Evolutionary conservation across 495 filamentous ascomycete genomes (phyloP), one percentile per base, ranked within the genome.

Genomic region (Physcia stellaris): DNA sequence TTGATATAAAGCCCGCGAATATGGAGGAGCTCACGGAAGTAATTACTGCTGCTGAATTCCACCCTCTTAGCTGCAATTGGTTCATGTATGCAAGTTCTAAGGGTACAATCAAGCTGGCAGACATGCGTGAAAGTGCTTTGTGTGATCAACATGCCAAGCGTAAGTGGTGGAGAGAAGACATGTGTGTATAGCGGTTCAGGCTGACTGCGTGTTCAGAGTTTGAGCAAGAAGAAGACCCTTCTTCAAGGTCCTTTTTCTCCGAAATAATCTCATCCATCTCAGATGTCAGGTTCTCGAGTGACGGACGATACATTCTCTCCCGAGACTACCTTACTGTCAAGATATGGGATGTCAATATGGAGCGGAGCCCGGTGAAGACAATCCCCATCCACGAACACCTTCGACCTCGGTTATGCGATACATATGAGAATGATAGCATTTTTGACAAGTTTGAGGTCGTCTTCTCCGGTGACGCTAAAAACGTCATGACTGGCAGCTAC

Each of bases 61-160:
- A 98, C 57, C 90, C 90, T 20, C 68, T 77, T 50, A 94, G 88
- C 66, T 98, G 90, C 66, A 98, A 98, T 60, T 94, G 84, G 86
- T 98, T 98, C 63, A 98, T 98, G 92, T 98, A 98, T 57, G 90
- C 90, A 41, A 95, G 88, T 56, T 95, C 87, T 35, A 98, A 98
- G 61, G 90, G 90, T 38, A 98, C 90, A 9, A 96, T 98, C 66
- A 98, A 98, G 65, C 69, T 98, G 38, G 90, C 90, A 23, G 90
- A 98, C 55, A 98, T 98, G 90, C 71, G 90, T 42, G 79, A 94
- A 65, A 88, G 86, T 43, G 90, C 90, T 24, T 65, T 98, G 40
- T 98, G 90, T 57, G 90, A 98, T 55, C 75, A 90, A 50, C 90
- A 98, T 55, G 77, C 83, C 17, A 98, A 98, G 59, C 67, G 90